phyloP scores from a whole-genome alignment of 2,329 filamentous ascomycete species.

The Achaetomium macrosporum region DNA sequence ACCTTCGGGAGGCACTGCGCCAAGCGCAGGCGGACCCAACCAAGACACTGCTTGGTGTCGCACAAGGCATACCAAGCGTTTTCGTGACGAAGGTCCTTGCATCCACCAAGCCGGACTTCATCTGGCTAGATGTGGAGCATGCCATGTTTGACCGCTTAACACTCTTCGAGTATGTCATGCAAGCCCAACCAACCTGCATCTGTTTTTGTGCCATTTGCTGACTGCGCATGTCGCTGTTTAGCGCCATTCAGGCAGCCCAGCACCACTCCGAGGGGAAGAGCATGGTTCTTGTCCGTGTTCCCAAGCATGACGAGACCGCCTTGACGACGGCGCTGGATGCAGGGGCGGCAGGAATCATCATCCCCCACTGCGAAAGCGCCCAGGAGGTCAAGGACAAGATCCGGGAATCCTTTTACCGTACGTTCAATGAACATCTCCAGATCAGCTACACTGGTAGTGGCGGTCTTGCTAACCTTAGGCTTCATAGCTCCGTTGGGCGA shows the following conservation, averaged over 20 bases:
- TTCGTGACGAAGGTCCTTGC: conserved; percentile 10
- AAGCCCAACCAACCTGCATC: not conserved
- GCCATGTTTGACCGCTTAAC: conserved; percentile 8
- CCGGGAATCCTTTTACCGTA: conserved; percentile 20
- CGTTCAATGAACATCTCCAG: no score
- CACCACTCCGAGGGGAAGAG: conserved; percentile 24
- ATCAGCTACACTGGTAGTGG: no score
- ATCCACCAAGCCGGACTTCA: conserved; percentile 9
- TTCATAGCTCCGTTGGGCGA: not conserved
- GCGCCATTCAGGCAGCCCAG: conserved; percentile 12
- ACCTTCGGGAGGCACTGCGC: conserved; percentile 1
- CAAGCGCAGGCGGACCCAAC: conserved; percentile 6
- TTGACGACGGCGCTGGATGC: conserved; percentile 23
- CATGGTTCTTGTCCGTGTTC: conserved; percentile 20
- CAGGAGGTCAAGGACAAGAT: conserved; percentile 19
- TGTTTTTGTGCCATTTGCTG: not conserved
- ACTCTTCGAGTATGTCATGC: conserved; percentile 1
- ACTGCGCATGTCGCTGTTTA: no score
- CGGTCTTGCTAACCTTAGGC: not conserved
- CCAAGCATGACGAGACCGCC: conserved; percentile 20
- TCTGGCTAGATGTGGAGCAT: conserved; percentile 9
- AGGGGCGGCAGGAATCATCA: conserved; percentile 21
- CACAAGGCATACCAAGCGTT: conserved; percentile 9
- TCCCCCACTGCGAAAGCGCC: conserved; percentile 22
- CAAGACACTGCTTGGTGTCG: conserved; percentile 9